phyloP scores from a whole-genome alignment of 306 rosid genomes.

The Myrica gale region DNA sequence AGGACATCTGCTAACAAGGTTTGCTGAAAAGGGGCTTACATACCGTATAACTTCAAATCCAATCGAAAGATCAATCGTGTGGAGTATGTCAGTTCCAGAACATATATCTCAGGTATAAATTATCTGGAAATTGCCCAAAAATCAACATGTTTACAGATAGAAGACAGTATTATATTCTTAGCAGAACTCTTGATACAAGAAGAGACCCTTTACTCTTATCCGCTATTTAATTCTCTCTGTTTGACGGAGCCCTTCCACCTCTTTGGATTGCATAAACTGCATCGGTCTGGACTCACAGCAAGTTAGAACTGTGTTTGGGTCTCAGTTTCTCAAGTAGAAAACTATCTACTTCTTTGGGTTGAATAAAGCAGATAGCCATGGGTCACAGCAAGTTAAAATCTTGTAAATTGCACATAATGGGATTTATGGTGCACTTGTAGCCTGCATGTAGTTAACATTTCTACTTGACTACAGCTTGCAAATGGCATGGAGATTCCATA shows the following conservation, averaged over 20 bases:
- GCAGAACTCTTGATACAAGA: background rate
- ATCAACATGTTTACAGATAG: background rate
- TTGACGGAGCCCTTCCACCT: background rate
- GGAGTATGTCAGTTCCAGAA: constrained; percentile 92
- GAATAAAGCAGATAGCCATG: background rate
- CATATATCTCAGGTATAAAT: constrained; percentile 63
- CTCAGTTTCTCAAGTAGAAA: background rate
- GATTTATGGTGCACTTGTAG: background rate
- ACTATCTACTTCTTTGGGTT: background rate
- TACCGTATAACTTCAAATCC: constrained; percentile 83
- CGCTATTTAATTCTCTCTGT: background rate
- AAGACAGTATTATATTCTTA: background rate
- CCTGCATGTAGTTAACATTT: constrained; percentile 11
- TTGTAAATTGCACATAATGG: background rate
- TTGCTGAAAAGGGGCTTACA: constrained; percentile 77
- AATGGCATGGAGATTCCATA: constrained; percentile 63
- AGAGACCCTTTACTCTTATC: background rate
- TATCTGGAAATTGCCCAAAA: background rate
- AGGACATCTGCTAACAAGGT: constrained; percentile 84
- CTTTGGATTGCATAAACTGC: background rate
- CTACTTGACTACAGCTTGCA: constrained; percentile 46
- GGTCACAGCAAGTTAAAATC: background rate
- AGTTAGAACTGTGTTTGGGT: background rate
- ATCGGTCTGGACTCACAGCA: background rate
- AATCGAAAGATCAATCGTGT: constrained; percentile 72